phyloP scores from a whole-genome alignment of 2,329 filamentous ascomycete genomes.

The Camillea tinctor region DNA sequence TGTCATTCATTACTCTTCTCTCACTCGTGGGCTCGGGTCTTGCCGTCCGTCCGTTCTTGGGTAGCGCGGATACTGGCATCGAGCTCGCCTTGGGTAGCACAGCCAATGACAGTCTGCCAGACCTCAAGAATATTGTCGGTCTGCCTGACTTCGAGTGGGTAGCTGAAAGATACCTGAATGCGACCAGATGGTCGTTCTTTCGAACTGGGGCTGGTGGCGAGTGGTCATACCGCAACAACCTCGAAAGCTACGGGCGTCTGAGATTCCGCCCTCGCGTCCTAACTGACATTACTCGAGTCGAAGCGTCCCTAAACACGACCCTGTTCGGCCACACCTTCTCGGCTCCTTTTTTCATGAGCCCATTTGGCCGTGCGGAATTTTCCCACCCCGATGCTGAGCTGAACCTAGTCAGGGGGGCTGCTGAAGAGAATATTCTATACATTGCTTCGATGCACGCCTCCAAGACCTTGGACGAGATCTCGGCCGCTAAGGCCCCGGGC shows the following conservation, averaged over 20 bases:
- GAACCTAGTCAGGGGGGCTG: constrained; percentile 41
- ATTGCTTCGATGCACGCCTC: constrained; percentile 29
- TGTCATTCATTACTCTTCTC: no score
- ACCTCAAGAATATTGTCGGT: constrained; percentile 44
- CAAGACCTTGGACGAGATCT: constrained; percentile 26
- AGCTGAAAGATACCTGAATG: no score
- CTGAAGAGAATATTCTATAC: constrained; percentile 40
- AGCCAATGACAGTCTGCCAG: constrained; percentile 34
- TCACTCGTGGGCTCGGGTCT: constrained; percentile 32
- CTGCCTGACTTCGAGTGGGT: constrained; percentile 56
- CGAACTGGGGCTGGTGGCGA: constrained; percentile 55
- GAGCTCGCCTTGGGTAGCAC: no score
- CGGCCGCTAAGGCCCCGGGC: constrained; percentile 19
- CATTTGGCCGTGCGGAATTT: constrained; percentile 38
- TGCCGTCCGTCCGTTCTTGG: constrained; percentile 43
- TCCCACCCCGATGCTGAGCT: constrained; percentile 37
- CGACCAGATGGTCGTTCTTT: constrained; percentile 54
- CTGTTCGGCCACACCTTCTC: constrained; percentile 43
- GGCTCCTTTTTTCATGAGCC: constrained; percentile 44
- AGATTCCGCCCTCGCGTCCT: no score
- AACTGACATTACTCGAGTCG: constrained; percentile 47
- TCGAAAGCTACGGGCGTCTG: constrained; percentile 55
- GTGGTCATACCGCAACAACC: constrained; percentile 56
- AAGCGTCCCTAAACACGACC: constrained; percentile 33
- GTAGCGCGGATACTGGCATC: constrained; percentile 47